Evolutionary conservation across 345 rosid species (phyloP).

Genomic region (Citrus hindsii): DNA sequence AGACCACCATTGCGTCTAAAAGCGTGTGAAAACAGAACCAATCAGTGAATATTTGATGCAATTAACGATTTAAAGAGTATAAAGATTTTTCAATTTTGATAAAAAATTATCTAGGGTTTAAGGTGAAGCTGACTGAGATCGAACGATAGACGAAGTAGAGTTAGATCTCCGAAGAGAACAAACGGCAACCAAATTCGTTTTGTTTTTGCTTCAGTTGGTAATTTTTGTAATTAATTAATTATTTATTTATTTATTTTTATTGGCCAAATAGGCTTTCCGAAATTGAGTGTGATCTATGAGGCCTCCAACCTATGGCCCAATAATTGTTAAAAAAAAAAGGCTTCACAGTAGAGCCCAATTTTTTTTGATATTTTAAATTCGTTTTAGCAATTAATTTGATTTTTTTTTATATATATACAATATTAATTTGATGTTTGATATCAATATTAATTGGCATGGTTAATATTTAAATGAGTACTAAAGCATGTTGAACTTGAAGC

Average conservation of each 20-base stretch:
- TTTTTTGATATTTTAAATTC: neutral
- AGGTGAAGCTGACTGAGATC: conserved; percentile 4
- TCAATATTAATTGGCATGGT: no score
- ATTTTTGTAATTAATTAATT: neutral
- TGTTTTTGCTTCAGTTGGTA: neutral
- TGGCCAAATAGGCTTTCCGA: neutral
- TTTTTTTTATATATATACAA: no score
- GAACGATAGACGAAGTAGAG: neutral
- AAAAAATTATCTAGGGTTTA: conserved; percentile 19
- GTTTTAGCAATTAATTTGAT: neutral
- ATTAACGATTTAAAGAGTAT: neutral
- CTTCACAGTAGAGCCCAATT: neutral
- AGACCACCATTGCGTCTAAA: conserved; percentile 71
- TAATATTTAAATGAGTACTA: no score
- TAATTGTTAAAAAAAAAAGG: neutral
- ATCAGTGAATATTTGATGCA: conserved; percentile 13
- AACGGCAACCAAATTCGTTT: neutral
- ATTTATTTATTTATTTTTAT: neutral
- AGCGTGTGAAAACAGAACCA: conserved; percentile 11
- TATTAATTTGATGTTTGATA: neutral
- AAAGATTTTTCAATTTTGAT: neutral
- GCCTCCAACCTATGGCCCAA: neutral
- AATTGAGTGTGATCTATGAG: neutral
- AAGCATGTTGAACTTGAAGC: no score
- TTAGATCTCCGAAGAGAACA: neutral